These are phyloP conservation scores for Cyamopsis tetragonoloba DNA, from an alignment of 306 rosid species.

Conservation along the genomic window DNA sequence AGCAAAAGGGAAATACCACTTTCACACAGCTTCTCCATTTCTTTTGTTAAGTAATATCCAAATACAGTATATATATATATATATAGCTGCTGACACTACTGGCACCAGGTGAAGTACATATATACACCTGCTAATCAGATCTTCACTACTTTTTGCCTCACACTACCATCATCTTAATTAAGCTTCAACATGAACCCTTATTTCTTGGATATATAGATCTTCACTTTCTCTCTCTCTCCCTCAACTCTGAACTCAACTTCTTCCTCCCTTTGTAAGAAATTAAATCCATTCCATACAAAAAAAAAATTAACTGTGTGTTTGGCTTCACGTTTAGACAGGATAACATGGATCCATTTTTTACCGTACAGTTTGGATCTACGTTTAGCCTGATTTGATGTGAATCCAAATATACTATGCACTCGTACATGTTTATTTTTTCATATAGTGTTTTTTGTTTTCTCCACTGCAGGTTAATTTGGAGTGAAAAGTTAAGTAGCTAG, in stretches of 20 bases:
- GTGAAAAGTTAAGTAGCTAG: too few species aligned
- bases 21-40: conserved; percentile 47
- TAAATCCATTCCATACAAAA: too few species aligned
- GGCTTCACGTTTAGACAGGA: too few species aligned
- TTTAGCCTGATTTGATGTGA: too few species aligned
- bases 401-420: too few species aligned
- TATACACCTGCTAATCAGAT: conserved; percentile 40
- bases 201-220: conserved; percentile 22
- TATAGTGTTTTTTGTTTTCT: background rate
- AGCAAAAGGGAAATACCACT: conserved; percentile 46
- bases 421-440: background rate
- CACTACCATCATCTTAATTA: conserved; percentile 5
- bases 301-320: too few species aligned
- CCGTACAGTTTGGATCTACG: too few species aligned
- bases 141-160: conserved; percentile 33
- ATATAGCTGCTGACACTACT: conserved; percentile 31
- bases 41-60: conserved; percentile 44
- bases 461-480: conserved; percentile 12
- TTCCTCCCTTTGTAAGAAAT: conserved; percentile 34
- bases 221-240: conserved; percentile 30
- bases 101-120: conserved; percentile 37
- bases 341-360: too few species aligned
- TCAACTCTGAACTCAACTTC: conserved; percentile 13
- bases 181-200: conserved; percentile 25
- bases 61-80: too few species aligned